Conservation (phyloP, 805 yeast species). For the Brettanomyces nanus region DNA sequence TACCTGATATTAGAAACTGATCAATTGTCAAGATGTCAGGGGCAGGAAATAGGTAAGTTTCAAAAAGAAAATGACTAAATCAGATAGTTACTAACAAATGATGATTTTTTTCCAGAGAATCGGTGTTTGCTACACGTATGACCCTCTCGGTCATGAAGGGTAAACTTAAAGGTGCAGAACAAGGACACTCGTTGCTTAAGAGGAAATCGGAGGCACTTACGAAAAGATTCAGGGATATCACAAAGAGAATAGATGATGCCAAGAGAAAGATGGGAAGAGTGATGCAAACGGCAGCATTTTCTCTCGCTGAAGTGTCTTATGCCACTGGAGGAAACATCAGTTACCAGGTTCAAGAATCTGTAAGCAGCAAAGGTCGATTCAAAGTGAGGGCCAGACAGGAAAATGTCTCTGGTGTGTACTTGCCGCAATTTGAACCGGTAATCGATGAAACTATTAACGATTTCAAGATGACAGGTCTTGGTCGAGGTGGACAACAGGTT, state of each 20-base stretch:
- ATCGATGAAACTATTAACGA: constrained; percentile 84
- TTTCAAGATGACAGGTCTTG: constrained; percentile 92
- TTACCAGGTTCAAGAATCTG: constrained; percentile 88
- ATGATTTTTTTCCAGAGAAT: constrained; percentile 73
- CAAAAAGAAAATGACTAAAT: not conserved
- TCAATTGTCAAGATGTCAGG: constrained; percentile 22
- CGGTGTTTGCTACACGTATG: constrained; percentile 97
- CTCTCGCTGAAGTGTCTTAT: constrained; percentile 92
- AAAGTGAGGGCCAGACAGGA: constrained; percentile 88
- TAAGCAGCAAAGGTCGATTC: constrained; percentile 81
- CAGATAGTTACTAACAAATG: not conserved
- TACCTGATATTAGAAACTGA: too few species aligned
- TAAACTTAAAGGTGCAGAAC: constrained; percentile 94
- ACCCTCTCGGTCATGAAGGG: constrained; percentile 91
- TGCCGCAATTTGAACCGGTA: constrained; percentile 86
- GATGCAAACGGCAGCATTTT: constrained; percentile 97
- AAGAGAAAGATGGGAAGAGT: constrained; percentile 97
- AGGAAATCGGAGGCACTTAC: constrained; percentile 96
- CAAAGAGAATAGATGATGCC: constrained; percentile 88
- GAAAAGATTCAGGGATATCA: constrained; percentile 91
- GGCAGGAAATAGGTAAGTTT: constrained; percentile 20
- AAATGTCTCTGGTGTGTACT: constrained; percentile 90
- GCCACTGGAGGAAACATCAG: constrained; percentile 96
- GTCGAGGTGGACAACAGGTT: constrained; percentile 98
- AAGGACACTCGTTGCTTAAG: constrained; percentile 88